Evolutionary conservation across 2,329 filamentous ascomycete species (phyloP).

Genomic region (Fusarium incarnatum): DNA sequence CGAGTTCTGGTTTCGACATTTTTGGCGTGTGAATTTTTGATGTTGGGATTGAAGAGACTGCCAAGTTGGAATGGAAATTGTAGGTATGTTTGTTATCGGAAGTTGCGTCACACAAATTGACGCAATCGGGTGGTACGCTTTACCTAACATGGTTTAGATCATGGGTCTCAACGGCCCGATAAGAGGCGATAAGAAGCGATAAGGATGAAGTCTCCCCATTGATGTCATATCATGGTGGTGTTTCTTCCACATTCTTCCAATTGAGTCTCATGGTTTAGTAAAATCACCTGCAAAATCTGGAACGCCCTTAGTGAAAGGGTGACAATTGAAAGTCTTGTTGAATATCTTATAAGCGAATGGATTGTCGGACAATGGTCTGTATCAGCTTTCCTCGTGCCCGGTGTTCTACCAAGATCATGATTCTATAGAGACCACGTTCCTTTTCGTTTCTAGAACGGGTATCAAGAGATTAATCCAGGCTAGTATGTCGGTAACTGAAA

Average conservation of each 20-base stretch:
- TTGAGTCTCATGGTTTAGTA: background rate
- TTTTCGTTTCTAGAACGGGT: background rate
- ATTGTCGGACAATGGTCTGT: too few relatives aligned
- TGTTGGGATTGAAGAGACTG: background rate
- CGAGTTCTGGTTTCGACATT: constrained; percentile 27
- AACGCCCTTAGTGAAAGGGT: too few relatives aligned
- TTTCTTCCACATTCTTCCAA: background rate
- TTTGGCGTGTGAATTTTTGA: background rate
- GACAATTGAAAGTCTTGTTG: too few relatives aligned
- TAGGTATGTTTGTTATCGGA: background rate
- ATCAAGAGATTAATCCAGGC: fast-evolving
- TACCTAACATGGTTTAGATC: constrained; percentile 11
- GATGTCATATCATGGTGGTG: constrained; percentile 20
- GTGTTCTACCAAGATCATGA: background rate
- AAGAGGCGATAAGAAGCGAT: constrained; percentile 8
- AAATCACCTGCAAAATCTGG: too few relatives aligned
- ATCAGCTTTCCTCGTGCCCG: too few relatives aligned
- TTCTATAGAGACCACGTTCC: background rate
- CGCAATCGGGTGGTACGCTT: constrained; percentile 20
- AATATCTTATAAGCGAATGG: too few relatives aligned
- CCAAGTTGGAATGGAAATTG: background rate
- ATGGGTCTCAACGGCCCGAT: constrained; percentile 13
- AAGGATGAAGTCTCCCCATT: background rate
- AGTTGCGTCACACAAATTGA: constrained; percentile 35
- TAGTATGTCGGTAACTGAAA: background rate